Evolutionary conservation across 1,284 basidiomycete species (phyloP).

Genomic region (Trichosporon asahii): DNA sequence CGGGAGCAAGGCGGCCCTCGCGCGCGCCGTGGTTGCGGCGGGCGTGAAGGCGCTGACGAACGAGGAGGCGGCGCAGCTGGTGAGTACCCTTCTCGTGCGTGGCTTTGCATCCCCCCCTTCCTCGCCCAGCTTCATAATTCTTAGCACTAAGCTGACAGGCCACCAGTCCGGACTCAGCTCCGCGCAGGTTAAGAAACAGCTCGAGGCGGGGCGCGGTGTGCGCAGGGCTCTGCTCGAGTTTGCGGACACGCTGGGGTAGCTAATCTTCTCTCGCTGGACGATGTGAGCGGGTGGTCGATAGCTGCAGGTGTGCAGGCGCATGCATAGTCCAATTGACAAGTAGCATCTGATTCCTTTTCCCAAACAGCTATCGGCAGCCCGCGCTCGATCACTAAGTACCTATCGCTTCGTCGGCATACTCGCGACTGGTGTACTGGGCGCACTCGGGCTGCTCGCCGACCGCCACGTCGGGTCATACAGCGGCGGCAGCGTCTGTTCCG

Average conservation of each 20-base stretch:
- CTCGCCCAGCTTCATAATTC: background rate
- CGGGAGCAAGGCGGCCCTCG: background rate
- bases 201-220: constrained; percentile 2
- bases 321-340: too few species aligned
- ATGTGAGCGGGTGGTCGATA: too few species aligned
- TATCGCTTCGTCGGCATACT: background rate
- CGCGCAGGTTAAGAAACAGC: constrained; percentile 1
- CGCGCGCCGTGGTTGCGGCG: background rate
- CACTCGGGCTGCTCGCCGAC: too few species aligned
- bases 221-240: background rate
- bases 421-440: too few species aligned
- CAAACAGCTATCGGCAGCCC: too few species aligned
- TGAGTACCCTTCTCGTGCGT: background rate
- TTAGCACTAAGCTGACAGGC: background rate
- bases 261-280: too few species aligned
- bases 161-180: background rate
- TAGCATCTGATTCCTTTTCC: too few species aligned
- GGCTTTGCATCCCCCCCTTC: background rate
- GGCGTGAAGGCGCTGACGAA: background rate
- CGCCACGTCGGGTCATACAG: background rate
- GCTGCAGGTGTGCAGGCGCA: too few species aligned
- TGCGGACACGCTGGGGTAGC: background rate
- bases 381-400: too few species aligned
- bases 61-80: background rate
- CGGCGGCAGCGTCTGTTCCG: background rate